These are phyloP conservation scores for Veloboletus limbatus DNA, from an alignment of 1,284 basidiomycete species.

Conservation along the genomic window DNA sequence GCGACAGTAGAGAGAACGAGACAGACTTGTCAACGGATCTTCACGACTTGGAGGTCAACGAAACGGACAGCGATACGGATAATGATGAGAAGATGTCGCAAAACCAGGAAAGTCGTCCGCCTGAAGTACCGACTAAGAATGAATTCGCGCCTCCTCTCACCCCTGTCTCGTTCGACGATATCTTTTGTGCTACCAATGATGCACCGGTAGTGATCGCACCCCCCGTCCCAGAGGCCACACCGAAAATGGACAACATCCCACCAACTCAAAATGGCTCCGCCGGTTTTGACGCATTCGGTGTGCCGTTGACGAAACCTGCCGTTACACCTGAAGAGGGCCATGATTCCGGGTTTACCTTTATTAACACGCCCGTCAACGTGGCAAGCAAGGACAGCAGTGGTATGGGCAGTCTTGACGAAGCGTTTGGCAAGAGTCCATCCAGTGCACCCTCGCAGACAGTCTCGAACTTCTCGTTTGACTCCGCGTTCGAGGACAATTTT, in stretches of 20 bases:
- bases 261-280: constrained; percentile 22
- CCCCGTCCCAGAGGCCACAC: constrained; percentile 8
- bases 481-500: constrained; percentile 84
- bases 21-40: constrained; percentile 54
- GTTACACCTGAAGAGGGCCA: constrained; percentile 19
- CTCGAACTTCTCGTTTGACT: constrained; percentile 59
- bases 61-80: constrained; percentile 49
- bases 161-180: constrained; percentile 31
- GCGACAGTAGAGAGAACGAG: constrained; percentile 41
- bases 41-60: constrained; percentile 65
- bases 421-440: constrained; percentile 55
- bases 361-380: constrained; percentile 18
- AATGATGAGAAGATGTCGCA: constrained; percentile 41
- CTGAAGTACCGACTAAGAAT: constrained; percentile 22
- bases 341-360: constrained; percentile 22
- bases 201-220: not conserved
- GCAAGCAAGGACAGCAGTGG: constrained; percentile 37
- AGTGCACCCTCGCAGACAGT: constrained; percentile 35
- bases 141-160: constrained; percentile 20
- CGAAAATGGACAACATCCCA: constrained; percentile 24
- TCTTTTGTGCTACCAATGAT: constrained; percentile 28
- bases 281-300: constrained; percentile 32
- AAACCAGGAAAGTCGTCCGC: constrained; percentile 11
- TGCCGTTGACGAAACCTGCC: constrained; percentile 22
- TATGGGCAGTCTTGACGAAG: constrained; percentile 72